A percentile compares a stretch with the other conserved stretches of the same genome.
phyloP scores from a whole-genome alignment of 164 flowering plant genomes.

The Cinnamomum micranthum region DNA sequence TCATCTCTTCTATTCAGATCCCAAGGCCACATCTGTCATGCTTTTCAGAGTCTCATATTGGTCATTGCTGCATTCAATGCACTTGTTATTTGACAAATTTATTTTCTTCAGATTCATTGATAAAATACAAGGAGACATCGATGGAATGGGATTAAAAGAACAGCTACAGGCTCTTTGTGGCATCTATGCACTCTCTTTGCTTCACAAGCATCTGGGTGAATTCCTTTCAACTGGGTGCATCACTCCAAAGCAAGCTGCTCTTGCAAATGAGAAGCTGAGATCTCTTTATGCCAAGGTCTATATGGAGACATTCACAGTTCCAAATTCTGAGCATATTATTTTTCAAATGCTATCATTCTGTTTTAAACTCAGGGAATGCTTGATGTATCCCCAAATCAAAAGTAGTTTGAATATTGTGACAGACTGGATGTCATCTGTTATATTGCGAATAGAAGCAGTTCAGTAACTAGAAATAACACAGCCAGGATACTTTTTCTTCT shows the following conservation, averaged over 20 bases:
- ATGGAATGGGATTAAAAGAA: constrained; percentile 80
- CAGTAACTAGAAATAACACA: too few relatives aligned
- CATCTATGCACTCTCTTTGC: constrained; percentile 61
- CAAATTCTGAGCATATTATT: not conserved
- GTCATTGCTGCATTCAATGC: too few relatives aligned
- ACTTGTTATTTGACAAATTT: not conserved
- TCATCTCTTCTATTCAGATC: too few relatives aligned
- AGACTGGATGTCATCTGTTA: too few relatives aligned
- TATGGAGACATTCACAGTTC: not conserved
- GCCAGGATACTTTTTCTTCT: too few relatives aligned
- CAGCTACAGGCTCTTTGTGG: constrained; percentile 57
- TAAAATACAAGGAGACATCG: constrained; percentile 73
- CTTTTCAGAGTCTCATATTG: not conserved
- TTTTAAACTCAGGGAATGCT: not conserved
- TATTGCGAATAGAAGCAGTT: too few relatives aligned
- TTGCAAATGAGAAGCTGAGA: constrained; percentile 82
- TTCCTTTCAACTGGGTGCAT: constrained; percentile 74
- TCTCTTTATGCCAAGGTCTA: constrained; percentile 73
- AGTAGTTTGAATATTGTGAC: not conserved
- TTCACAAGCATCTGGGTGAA: constrained; percentile 82
- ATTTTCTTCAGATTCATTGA: constrained; percentile 60
- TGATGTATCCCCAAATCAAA: not conserved
- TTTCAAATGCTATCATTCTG: not conserved
- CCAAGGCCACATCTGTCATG: too few relatives aligned
- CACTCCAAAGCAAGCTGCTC: constrained; percentile 78